Base-by-base conservation (phyloP, 1,284 basidiomycete species). In the Sanghuangporus weigelae region DNA sequence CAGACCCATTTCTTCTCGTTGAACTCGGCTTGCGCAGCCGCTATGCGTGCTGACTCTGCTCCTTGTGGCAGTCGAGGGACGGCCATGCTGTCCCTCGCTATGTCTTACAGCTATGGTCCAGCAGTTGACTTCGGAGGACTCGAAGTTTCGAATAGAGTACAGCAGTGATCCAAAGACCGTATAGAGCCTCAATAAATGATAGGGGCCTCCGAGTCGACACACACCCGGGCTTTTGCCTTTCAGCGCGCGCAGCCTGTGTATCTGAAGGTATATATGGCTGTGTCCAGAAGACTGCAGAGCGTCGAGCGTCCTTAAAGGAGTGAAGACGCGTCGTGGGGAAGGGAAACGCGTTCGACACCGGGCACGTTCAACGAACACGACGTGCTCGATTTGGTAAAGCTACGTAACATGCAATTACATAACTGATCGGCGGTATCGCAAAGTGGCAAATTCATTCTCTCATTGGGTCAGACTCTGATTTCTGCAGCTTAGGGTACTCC, bases 1-100 rank as follows among this genome's bases (percentile, higher is more conserved):
- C 95, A 97, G 2, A 97, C 95, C 89, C 92, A 95, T 76, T 92
- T 95, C 88, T 96, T 96, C 82, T 95, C 92, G 73, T 95, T 96
- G 76, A 96, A 97, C 74, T 96, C 94, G 49, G 94, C 94, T 71
- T 95, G 92, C 36, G 89, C 84, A 26, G 93, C 93, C n/a, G 94
- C 93, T 36, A 84, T 86, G 63, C 86, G 79, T 12, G 90, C 89
- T 48, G 87, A 85, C 71, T 91, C 90, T 57, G 84, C 84, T 69
- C 81, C 84, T 63, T 85, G 83, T 42, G 89, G 86, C 59, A 77
- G 78, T 59, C 83, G 77, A 65, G 79, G 78, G 26, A 76, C 76
- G 44, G 46, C n/a, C 62, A 63, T 63, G 35, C 50, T 60, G 7
- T n/a, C 53, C 53, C 31, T n/a, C 11, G 2, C 14, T 11, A 49